A percentile compares a stretch with the other conserved stretches of the same genome.
Evolutionary conservation across 768 basidiomycete species (phyloP).

Genomic region (Russula earlei): DNA sequence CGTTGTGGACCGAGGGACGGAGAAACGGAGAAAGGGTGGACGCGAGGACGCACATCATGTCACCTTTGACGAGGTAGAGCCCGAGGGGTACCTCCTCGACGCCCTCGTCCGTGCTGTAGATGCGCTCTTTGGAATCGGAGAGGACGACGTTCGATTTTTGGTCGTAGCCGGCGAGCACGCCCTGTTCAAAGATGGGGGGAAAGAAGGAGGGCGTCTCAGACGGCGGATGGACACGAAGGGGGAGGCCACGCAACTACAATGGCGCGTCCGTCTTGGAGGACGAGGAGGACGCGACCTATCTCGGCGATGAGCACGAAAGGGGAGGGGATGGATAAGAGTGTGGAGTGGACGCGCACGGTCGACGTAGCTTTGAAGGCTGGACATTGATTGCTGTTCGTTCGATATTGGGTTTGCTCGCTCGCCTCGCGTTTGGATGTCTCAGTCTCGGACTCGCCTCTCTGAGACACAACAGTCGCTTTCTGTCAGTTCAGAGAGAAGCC

Average conservation of each 20-base stretch:
- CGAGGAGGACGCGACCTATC: constrained; percentile 79
- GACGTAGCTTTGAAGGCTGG: constrained; percentile 86
- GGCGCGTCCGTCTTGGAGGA: constrained; percentile 91
- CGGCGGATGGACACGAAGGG: neutral
- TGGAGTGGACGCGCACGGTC: constrained; percentile 47
- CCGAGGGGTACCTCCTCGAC: constrained; percentile 94
- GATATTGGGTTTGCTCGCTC: too few relatives aligned
- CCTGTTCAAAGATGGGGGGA: constrained; percentile 36
- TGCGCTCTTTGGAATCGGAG: constrained; percentile 86
- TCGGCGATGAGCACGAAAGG: neutral
- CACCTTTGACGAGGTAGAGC: constrained; percentile 94
- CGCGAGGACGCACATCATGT: constrained; percentile 94
- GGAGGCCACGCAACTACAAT: constrained; percentile 72
- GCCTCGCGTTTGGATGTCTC: too few relatives aligned
- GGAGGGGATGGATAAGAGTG: neutral
- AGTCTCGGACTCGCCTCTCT: too few relatives aligned
- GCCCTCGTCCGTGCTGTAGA: constrained; percentile 83
- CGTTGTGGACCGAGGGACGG: too few relatives aligned
- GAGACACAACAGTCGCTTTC: too few relatives aligned
- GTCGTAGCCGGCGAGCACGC: constrained; percentile 86
- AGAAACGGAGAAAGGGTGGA: neutral
- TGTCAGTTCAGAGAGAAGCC: too few relatives aligned
- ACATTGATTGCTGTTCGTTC: too few relatives aligned
- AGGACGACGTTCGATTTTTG: constrained; percentile 95
- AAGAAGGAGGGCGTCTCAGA: neutral